Percentiles rank a stretch among this genome's conserved stretches.
These are phyloP conservation scores for Articulospora tetracladia DNA, from an alignment of 495 filamentous ascomycete genomes.

Conservation along the genomic window DNA sequence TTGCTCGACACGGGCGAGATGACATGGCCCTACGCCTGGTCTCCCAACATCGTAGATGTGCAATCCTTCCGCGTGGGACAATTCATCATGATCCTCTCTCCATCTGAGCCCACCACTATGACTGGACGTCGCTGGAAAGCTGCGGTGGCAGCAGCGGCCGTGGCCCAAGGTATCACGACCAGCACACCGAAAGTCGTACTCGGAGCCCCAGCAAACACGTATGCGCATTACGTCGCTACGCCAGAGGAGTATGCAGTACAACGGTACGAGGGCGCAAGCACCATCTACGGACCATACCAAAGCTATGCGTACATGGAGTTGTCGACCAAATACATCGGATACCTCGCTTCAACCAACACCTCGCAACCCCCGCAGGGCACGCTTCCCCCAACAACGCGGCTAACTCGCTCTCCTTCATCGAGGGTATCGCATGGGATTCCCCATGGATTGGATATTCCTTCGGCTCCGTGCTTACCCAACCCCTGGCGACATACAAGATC, in stretches of 20 bases:
- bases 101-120: slow-evolving; percentile 93
- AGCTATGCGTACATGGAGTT: slow-evolving; percentile 85
- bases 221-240: slow-evolving; percentile 88
- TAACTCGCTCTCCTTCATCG: slow-evolving; percentile 72
- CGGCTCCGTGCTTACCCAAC: slow-evolving; percentile 62
- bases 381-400: slow-evolving; percentile 76
- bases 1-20: slow-evolving; percentile 87
- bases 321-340: slow-evolving; percentile 65
- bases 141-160: slow-evolving; percentile 57
- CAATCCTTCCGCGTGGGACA: slow-evolving; percentile 90
- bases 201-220: slow-evolving; percentile 88
- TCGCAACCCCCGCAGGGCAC: slow-evolving; percentile 54
- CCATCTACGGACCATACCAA: slow-evolving; percentile 83
- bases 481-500: slow-evolving; percentile 47
- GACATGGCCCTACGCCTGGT: slow-evolving; percentile 75
- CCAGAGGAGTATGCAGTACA: slow-evolving; percentile 87
- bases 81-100: slow-evolving; percentile 78
- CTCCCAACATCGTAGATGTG: slow-evolving; percentile 87
- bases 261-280: slow-evolving; percentile 93
- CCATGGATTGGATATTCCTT: slow-evolving; percentile 64
- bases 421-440: slow-evolving; percentile 71
- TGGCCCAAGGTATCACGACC: slow-evolving; percentile 20
- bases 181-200: slow-evolving; percentile 57
- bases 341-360: slow-evolving; percentile 52
- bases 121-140: slow-evolving; percentile 84